Percentiles rank a stretch among this genome's conserved stretches.
These are phyloP conservation scores for Acacia pycnantha DNA, from an alignment of 331 rosid species.

Conservation along the genomic window DNA sequence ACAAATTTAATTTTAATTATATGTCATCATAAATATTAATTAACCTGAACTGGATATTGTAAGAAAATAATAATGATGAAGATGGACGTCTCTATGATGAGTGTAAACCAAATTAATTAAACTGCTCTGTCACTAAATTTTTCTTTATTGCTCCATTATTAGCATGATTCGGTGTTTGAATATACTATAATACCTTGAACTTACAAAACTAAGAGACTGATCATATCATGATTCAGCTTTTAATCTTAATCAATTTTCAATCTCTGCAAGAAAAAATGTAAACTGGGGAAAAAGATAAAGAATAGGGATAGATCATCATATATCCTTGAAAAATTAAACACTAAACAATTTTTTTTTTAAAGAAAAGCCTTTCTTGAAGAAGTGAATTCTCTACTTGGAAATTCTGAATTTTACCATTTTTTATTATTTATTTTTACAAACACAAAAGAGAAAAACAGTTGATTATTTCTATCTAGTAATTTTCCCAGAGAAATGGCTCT, in stretches of 20 bases:
- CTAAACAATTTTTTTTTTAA: too few species aligned
- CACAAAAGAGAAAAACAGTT: not conserved
- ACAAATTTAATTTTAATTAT: not conserved
- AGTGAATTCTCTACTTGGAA: not conserved
- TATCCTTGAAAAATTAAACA: not conserved
- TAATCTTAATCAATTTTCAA: not conserved
- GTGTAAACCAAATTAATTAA: not conserved
- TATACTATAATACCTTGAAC: not conserved
- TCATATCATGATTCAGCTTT: not conserved
- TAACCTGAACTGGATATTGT: not conserved
- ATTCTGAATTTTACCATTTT: not conserved
- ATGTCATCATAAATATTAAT: not conserved
- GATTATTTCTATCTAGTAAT: not conserved
- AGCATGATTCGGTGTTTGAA: not conserved
- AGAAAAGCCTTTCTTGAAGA: not conserved
- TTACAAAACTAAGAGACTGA: not conserved
- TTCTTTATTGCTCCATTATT: not conserved
- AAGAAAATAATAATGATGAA: not conserved
- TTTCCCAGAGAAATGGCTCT: constrained; percentile 71
- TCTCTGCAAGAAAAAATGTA: not conserved
- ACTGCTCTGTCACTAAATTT: not conserved
- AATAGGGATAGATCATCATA: not conserved
- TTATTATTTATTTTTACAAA: not conserved
- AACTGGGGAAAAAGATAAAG: not conserved
- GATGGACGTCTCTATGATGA: not conserved